These are phyloP conservation scores for Phytophthora hybrid DNA, from an alignment of 352 stramenopile genomes.

Conservation along the genomic window DNA sequence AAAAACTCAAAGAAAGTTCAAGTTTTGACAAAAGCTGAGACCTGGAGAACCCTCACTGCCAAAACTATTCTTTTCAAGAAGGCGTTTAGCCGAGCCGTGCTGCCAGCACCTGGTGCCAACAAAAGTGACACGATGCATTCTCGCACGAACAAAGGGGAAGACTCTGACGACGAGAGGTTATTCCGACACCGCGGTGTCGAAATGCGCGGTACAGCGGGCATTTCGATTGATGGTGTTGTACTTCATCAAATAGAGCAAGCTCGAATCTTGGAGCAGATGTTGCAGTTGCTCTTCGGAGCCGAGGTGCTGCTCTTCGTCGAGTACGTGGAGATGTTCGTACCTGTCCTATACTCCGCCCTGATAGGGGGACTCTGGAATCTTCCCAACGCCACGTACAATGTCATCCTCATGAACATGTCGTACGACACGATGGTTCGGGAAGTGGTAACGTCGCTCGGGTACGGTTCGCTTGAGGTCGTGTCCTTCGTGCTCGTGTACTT, in stretches of 20 bases:
- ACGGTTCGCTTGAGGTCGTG: conserved; percentile 24
- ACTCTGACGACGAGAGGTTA: conserved; percentile 1
- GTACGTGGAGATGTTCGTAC: conserved; percentile 48
- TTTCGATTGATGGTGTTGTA: conserved; percentile 24
- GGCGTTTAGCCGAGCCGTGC: neutral
- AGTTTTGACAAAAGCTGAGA: neutral
- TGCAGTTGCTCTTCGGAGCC: conserved; percentile 35
- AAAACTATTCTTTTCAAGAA: conserved; percentile 5
- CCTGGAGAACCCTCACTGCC: neutral
- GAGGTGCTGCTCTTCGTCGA: conserved; percentile 41
- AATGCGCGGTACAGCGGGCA: neutral
- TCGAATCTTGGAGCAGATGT: conserved; percentile 18
- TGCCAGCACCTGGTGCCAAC: neutral
- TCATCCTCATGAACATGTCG: conserved; percentile 24
- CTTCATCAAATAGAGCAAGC: conserved; percentile 16
- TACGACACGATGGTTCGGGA: conserved; percentile 8
- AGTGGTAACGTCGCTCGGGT: conserved; percentile 3
- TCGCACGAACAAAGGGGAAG: neutral
- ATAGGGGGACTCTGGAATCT: conserved; percentile 21
- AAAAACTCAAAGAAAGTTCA: neutral
- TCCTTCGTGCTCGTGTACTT: conserved; percentile 33
- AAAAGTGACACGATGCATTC: neutral
- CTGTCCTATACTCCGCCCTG: conserved; percentile 35
- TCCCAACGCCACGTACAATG: conserved; percentile 29
- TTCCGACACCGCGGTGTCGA: conserved; percentile 10